Conservation (phyloP, 2,329 filamentous ascomycete genomes). For the Aspergillus sp. region DNA sequence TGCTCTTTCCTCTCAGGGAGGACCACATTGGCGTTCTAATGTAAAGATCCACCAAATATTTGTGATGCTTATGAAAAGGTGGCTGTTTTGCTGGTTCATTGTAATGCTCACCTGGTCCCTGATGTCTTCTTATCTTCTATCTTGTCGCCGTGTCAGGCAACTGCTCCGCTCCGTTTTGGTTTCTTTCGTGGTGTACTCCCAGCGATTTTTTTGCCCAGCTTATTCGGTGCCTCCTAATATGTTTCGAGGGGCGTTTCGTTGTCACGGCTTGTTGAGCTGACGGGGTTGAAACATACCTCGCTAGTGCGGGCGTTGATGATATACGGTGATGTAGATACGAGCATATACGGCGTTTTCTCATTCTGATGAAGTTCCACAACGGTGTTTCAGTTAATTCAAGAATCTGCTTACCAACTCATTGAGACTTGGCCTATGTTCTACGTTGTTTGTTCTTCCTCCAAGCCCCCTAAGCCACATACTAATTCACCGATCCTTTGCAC, state of each 20-base stretch:
- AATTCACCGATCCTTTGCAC: background rate
- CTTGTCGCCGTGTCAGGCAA: slow-evolving; percentile 13
- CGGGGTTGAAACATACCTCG: slow-evolving; percentile 21
- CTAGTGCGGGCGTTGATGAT: slow-evolving; percentile 28
- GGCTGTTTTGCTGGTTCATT: slow-evolving; percentile 27
- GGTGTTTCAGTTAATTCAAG: slow-evolving; percentile 21
- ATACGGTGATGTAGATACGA: slow-evolving; percentile 43
- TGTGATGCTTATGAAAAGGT: slow-evolving; percentile 29
- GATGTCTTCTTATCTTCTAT: slow-evolving; percentile 14
- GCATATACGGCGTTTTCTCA: slow-evolving; percentile 38
- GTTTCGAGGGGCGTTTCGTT: slow-evolving; percentile 27
- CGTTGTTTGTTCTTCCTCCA: background rate
- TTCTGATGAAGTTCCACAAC: slow-evolving; percentile 21
- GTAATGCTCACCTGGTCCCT: slow-evolving; percentile 19
- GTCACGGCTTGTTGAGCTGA: slow-evolving; percentile 23
- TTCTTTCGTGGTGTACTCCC: slow-evolving; percentile 20
- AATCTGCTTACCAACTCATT: slow-evolving; percentile 19
- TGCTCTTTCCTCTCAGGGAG: slow-evolving; percentile 6
- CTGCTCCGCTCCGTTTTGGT: slow-evolving; percentile 14
- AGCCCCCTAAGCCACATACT: background rate
- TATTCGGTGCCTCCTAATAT: slow-evolving; percentile 19
- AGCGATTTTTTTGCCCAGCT: slow-evolving; percentile 14
- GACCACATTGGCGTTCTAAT: slow-evolving; percentile 17
- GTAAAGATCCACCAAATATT: slow-evolving; percentile 21
- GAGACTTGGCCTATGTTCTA: slow-evolving; percentile 17